A percentile compares a stretch with the other conserved stretches of the same genome.
Evolutionary conservation across 164 flowering plant genomes (phyloP).

Genomic region (grape (Vitis vinifera)): DNA sequence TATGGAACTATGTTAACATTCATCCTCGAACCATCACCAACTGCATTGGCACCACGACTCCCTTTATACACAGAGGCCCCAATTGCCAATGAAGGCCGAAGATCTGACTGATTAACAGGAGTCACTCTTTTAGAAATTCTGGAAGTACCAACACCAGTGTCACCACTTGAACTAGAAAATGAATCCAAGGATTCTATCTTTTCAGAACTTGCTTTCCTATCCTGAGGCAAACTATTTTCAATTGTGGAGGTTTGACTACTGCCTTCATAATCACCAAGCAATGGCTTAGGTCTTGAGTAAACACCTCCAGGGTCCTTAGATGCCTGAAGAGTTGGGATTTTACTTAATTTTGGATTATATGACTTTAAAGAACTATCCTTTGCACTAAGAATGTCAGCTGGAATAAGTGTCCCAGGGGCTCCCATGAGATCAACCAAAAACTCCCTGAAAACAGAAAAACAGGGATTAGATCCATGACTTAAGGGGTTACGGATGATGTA

Average conservation of each 20-base stretch:
- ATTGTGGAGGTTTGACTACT: conserved; percentile 28
- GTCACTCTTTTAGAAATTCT: conserved; percentile 24
- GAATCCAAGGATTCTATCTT: conserved; percentile 37
- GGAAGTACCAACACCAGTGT: conserved; percentile 40
- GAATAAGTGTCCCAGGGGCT: conserved; percentile 96
- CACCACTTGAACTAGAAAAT: conserved; percentile 32
- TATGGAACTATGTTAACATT: conserved; percentile 65
- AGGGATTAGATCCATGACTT: conserved; percentile 21
- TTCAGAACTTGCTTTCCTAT: conserved; percentile 28
- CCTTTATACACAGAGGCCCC: conserved; percentile 57
- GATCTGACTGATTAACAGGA: conserved; percentile 34
- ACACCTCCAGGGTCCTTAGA: conserved; percentile 32
- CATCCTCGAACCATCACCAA: conserved; percentile 53
- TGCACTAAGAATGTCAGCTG: conserved; percentile 70
- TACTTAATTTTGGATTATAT: conserved; percentile 39
- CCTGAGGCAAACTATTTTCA: conserved; percentile 21
- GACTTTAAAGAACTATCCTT: conserved; percentile 53
- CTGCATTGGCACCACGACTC: conserved; percentile 37
- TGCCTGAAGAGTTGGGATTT: conserved; percentile 31
- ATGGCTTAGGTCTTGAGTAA: conserved; percentile 27
- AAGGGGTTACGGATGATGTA: neutral
- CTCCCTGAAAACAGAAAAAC: conserved; percentile 60
- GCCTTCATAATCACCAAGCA: conserved; percentile 26
- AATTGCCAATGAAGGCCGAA: conserved; percentile 33
- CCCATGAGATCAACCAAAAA: conserved; percentile 98